phyloP scores from a whole-genome alignment of 2,329 filamentous ascomycete genomes.

The Colletotrichum horii region DNA sequence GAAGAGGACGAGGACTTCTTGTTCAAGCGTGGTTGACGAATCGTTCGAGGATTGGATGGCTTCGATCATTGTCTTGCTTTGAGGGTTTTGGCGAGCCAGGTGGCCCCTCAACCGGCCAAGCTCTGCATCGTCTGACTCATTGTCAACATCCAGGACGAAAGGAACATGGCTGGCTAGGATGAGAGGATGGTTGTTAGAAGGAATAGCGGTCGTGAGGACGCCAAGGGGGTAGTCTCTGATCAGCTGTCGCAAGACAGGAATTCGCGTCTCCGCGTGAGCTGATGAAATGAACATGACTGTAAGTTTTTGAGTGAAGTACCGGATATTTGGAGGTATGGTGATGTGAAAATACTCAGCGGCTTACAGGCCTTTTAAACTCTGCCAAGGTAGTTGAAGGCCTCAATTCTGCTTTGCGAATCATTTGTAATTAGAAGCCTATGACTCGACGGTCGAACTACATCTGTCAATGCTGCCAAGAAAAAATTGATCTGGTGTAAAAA shows the following conservation, averaged over 20 bases:
- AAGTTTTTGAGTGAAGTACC: fast-evolving
- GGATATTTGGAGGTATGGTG: not conserved
- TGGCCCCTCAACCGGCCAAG: constrained; percentile 61
- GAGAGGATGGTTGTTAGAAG: constrained; percentile 49
- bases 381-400: not conserved
- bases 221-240: constrained; percentile 67
- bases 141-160: constrained; percentile 58
- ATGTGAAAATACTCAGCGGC: not conserved
- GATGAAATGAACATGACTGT: constrained; percentile 61
- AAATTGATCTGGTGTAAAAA: fast-evolving
- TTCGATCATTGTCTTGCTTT: constrained; percentile 65
- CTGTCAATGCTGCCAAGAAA: fast-evolving
- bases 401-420: not conserved
- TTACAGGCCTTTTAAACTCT: not conserved
- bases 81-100: constrained; percentile 67
- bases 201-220: constrained; percentile 66
- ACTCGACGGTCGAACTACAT: not conserved
- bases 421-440: not conserved
- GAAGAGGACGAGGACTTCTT: constrained; percentile 71
- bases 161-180: constrained; percentile 67
- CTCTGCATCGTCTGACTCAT: constrained; percentile 44
- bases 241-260: constrained; percentile 56
- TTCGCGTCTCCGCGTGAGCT: constrained; percentile 55
- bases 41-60: constrained; percentile 20
- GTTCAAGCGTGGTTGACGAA: constrained; percentile 34